A percentile compares a stretch with the other conserved stretches of the same genome.
These are phyloP conservation scores for Dimocarpus longan DNA, from an alignment of 345 rosid species.

Conservation along the genomic window DNA sequence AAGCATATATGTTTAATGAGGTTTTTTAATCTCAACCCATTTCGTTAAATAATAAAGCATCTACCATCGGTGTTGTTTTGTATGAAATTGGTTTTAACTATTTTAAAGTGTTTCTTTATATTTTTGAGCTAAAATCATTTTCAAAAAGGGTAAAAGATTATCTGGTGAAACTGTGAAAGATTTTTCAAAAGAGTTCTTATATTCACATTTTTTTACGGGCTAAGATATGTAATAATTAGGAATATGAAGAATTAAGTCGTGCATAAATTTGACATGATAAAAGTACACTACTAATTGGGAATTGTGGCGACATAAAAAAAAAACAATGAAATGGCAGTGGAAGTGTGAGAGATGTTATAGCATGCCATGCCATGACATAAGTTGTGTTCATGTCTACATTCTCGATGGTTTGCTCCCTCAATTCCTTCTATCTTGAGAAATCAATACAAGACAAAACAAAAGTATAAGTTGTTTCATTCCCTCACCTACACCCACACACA, in stretches of 20 bases:
- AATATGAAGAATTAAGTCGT: neutral
- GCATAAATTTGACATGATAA: neutral
- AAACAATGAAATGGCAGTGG: neutral
- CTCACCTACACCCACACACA: no score
- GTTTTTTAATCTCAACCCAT: no score
- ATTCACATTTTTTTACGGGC: neutral
- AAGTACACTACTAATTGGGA: neutral
- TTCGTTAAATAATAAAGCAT: no score
- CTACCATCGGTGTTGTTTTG: no score
- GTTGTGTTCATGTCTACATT: neutral
- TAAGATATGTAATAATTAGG: no score
- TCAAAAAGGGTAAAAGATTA: neutral
- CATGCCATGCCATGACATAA: neutral
- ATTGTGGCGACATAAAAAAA: neutral
- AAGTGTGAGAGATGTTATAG: neutral
- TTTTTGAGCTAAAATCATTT: no score
- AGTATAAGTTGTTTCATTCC: neutral
- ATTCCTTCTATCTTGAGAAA: slow-evolving; percentile 18
- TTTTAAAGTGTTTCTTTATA: neutral
- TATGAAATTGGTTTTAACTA: neutral
- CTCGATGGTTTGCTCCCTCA: neutral
- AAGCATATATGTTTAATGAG: no score
- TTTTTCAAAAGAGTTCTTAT: neutral
- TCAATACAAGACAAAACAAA: neutral
- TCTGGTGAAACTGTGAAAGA: neutral